These are phyloP conservation scores for Gamarada debralockiae DNA, from an alignment of 495 filamentous ascomycete species.

Conservation along the genomic window DNA sequence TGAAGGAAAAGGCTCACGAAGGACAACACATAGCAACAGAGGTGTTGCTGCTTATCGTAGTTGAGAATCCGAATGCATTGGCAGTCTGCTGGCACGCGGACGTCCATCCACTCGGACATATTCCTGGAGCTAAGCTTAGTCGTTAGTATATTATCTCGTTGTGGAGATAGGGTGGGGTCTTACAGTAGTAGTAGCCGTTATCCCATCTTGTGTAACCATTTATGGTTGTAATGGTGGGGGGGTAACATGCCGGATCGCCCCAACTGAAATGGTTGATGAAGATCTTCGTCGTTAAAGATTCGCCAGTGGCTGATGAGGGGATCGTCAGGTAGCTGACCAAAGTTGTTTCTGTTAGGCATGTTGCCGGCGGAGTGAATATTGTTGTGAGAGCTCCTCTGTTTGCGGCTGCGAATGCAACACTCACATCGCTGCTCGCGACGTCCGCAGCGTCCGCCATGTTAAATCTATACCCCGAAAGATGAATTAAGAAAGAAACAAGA, in stretches of 20 bases:
- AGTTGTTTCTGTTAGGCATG: slow-evolving; percentile 11
- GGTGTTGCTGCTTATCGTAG: background rate
- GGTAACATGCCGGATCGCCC: slow-evolving; percentile 16
- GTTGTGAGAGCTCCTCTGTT: slow-evolving; percentile 13
- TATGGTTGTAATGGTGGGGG: slow-evolving; percentile 6
- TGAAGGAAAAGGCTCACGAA: slow-evolving; percentile 2
- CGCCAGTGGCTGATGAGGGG: background rate
- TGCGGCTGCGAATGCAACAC: background rate
- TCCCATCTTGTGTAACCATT: slow-evolving; percentile 6
- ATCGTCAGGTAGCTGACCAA: slow-evolving; percentile 5
- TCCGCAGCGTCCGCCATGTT: no score
- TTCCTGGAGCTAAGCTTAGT: background rate
- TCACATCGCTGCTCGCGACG: no score
- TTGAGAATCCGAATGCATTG: slow-evolving; percentile 8
- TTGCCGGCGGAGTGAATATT: slow-evolving; percentile 12
- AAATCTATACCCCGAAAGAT: no score
- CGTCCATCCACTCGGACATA: slow-evolving; percentile 16
- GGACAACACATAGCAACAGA: slow-evolving; percentile 14
- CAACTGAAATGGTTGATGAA: slow-evolving; percentile 14
- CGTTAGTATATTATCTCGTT: background rate
- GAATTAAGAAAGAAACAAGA: no score
- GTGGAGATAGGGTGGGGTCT: background rate
- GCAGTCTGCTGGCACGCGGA: slow-evolving; percentile 1
- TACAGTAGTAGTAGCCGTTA: slow-evolving; percentile 13
- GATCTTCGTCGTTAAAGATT: slow-evolving; percentile 3